Base-by-base conservation (phyloP, 345 rosid species). In the Populus pruinosa region DNA sequence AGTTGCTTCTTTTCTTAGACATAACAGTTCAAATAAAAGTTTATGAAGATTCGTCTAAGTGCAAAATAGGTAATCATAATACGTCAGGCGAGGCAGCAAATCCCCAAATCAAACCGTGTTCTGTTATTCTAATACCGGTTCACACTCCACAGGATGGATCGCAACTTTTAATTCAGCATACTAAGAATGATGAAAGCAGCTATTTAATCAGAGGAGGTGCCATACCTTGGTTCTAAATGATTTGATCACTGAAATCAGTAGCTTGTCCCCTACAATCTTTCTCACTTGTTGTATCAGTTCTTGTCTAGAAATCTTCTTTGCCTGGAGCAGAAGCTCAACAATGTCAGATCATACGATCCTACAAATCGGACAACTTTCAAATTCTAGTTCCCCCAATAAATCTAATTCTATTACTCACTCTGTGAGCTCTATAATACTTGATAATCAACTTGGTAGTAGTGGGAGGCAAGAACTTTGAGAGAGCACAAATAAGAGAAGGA, bases 191-290 rank as follows among this genome's bases (percentile, higher is more conserved):
- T 20, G 25, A 64, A 21, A 35, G 18, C 7, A 35, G 36, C 29
- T 10, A 41, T 67, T 69, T 29, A 23, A 21, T 21, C 6, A 66
- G 50, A 16, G 11, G 13, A 36, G 4, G 41, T 56, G 33, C 9
- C 56, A 27, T 33, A 81, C 92, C 93, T 90, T 89, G 55, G 78
- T 39, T 83, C 89, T 82, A 67, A 78, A 84, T 64, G 93, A 82
- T 81, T 88, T 91, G 81, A 92, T 93, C 72, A 89, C 86, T 35
- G 87, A 77, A 75, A 88, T 84, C 88, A 94, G 84, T 81, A 92
- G 77, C 75, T 77, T 86, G 83, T 94, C 97, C 72, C 98, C 97
- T 3, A 90, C 88, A 38, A 91, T 79, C 29, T 76, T 80, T 79
- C 98, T 89, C 71, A 91, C 84, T 62, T 85, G 78, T 39, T 81